Evolutionary conservation across 2,329 filamentous ascomycete genomes (phyloP), one percentile per base, ranked within the genome.

Genomic region (Aspergillus aculeatus): DNA sequence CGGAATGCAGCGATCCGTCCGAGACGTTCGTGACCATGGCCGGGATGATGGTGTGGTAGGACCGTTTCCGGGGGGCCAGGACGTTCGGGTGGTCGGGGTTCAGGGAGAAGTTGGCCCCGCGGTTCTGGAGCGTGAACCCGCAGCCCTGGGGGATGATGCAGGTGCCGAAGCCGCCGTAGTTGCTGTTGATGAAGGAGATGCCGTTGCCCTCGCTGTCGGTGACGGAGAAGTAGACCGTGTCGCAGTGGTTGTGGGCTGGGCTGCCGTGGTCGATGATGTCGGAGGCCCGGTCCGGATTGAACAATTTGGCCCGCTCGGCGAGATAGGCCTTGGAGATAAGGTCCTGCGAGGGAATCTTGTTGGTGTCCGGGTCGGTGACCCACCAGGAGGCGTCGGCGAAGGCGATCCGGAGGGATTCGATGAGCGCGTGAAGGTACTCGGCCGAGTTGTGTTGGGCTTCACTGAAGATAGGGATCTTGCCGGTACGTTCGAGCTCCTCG

Each of bases 1-100:
- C 90, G 4, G 86, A 89, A 74, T 96, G 91, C 58, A 98, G 78
- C 52, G 84, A 88, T 26, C 86, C 85, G 67, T 96, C 92, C 4
- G 80, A 78, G 19, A 85, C 73, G 66, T 95, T 92, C 0, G 95
- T 98, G 19, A 94, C 86, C 75, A 98, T 84, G 0, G 90, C 94
- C 0, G 95, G 94, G 69, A 99, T 99, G 74, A 99, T 98, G 56
- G 95, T 99, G 76, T 98, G 95, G 77, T 98, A 99, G 0, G 95
- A 95, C 50, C 95, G 79, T 80, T 98, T 98, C 35, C 87, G 81
- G 0, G 92, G 91, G 7, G 86, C 90, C 14, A 96, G 81, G 21
- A 82, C 83, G 71, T 98, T 98, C 1, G 93, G 92, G 71, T 96
- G 93, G 1, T 79, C 79, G 0, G 82, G 74, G 7, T 72, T 69